Percentiles rank a stretch among this genome's conserved stretches.
Conservation (phyloP, 1,139 yeast species). For the Geotrichum carabidarum region DNA sequence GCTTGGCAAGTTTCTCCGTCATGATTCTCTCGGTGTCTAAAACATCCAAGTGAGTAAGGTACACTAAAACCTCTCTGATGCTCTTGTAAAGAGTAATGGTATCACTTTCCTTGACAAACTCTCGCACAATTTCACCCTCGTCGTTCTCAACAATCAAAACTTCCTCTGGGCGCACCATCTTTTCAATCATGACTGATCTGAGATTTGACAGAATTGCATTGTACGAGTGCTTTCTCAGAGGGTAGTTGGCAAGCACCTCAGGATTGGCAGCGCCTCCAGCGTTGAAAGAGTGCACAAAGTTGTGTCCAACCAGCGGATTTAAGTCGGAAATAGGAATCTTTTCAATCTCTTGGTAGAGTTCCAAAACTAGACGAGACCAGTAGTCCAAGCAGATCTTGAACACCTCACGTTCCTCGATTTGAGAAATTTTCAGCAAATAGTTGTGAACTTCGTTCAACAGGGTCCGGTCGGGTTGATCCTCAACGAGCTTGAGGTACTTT, state of each 20-base stretch:
- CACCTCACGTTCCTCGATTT: slow-evolving; percentile 91
- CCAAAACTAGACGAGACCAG: slow-evolving; percentile 81
- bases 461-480: slow-evolving; percentile 56
- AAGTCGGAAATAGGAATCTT: slow-evolving; percentile 65
- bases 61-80: slow-evolving; percentile 92
- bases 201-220: slow-evolving; percentile 69
- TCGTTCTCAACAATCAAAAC: slow-evolving; percentile 94
- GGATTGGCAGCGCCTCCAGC: slow-evolving; percentile 87
- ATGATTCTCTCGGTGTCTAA: slow-evolving; percentile 89
- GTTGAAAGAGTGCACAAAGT: slow-evolving; percentile 39
- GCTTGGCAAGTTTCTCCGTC: slow-evolving; percentile 85
- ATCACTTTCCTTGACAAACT: slow-evolving; percentile 93
- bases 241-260: slow-evolving; percentile 63
- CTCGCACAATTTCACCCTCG: slow-evolving; percentile 98
- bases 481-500: slow-evolving; percentile 71
- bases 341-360: slow-evolving; percentile 80
- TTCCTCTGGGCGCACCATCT: slow-evolving; percentile 98
- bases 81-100: slow-evolving; percentile 94
- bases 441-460: slow-evolving; percentile 67
- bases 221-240: slow-evolving; percentile 82
- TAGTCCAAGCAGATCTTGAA: slow-evolving; percentile 93
- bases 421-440: slow-evolving; percentile 77
- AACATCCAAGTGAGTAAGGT: slow-evolving; percentile 90
- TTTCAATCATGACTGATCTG: slow-evolving; percentile 86
- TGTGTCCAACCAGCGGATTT: slow-evolving; percentile 50